Conservation (phyloP, 225 moss, liverwort and hornwort genomes). For the Pseudoscleropodium purum region DNA sequence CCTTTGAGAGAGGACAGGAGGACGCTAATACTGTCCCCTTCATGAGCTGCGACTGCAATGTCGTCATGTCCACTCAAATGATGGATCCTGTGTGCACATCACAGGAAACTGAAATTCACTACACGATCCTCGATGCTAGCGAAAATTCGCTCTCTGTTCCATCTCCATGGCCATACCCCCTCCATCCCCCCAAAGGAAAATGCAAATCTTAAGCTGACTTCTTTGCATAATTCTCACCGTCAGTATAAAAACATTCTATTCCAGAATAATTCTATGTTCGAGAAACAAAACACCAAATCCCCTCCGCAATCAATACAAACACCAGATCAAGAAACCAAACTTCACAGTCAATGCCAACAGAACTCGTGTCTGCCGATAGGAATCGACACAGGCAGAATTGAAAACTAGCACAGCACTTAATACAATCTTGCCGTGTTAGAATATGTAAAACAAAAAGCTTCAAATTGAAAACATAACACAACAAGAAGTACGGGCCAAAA, state of each 20-base stretch:
- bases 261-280: neutral
- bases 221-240: neutral
- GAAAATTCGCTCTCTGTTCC: neutral
- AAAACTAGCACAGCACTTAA: neutral
- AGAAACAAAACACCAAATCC: neutral
- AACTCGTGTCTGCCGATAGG: no score
- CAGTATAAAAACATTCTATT: neutral
- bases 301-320: neutral
- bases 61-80: conserved; percentile 18
- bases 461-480: neutral
- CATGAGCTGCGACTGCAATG: conserved; percentile 26
- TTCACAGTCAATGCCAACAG: neutral
- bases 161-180: neutral
- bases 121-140: neutral
- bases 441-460: neutral
- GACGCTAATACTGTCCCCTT: conserved; percentile 7
- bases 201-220: neutral
- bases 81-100: conserved; percentile 10
- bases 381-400: neutral
- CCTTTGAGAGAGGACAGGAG: neutral
- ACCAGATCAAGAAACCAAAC: neutral
- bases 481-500: no score
- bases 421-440: neutral
- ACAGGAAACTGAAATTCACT: neutral
- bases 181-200: neutral